Base-by-base conservation (phyloP, 2,329 filamentous ascomycete genomes). In the Colletotrichum plurivorum region DNA sequence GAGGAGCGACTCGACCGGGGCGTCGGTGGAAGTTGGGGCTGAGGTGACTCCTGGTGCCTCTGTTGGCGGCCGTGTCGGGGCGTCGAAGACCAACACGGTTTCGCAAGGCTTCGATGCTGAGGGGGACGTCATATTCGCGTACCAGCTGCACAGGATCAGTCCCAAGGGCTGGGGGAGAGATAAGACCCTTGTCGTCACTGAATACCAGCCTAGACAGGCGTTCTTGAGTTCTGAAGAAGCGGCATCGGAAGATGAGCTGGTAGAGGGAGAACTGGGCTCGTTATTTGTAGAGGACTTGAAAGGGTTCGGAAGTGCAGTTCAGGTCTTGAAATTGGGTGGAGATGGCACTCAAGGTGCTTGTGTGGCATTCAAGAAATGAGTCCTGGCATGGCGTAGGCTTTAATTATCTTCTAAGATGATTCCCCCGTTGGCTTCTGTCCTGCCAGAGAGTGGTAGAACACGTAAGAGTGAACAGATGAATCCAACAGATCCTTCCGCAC, bases 401-500 rank as follows among this genome's bases (percentile, higher is more conserved):
- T 9, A 6, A 7, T 5, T 31, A 31, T 31, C 6, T 31, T 31
- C 27, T 31, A 31, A 7, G 27, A 9, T 22, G 20, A 22, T 22
- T 22, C 20, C 20, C 20, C 20, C 3, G 18, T 4, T 2, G 46
- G 46, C 46, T 63, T 67, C n/a, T 63, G 59, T 5, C 64, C 46
- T 0, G 59, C 60, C 15, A 57, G 12, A 3, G 59, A 63, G 3
- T 67, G 52, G 10, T 67, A 67, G 1, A 46, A 46, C 1, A 62
- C 45, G n/a, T 78, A 83, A 0, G 76, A 76, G 52, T 83, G 82
- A 6, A 81, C 75, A 0, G 67, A 63, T 20, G 70, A 75, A 69
- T 73, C 75, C 65, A 80, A 51, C 13, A 69, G 39, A 46, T 78
- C 77, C 55, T 75, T 76, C 27, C 76, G 75, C 16, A 81, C 78